Conservation (phyloP, 2,329 filamentous ascomycete genomes). For the Xylaria polymorpha region DNA sequence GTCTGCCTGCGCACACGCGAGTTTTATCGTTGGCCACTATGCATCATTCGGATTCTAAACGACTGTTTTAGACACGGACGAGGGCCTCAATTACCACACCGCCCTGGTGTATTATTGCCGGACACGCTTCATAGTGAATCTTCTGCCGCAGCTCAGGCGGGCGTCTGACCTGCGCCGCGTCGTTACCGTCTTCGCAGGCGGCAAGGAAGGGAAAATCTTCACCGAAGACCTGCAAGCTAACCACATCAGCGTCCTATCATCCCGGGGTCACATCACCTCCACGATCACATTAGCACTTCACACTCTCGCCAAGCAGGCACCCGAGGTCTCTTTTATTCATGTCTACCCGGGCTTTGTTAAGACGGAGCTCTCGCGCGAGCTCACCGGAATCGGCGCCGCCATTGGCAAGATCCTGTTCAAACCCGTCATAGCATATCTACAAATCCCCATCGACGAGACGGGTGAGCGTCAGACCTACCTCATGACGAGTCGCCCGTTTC, state of each 20-base stretch:
- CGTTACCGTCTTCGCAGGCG: constrained; percentile 64
- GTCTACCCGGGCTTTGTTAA: constrained; percentile 55
- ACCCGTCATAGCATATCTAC: constrained; percentile 33
- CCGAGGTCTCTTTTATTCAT: constrained; percentile 56
- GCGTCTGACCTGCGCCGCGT: constrained; percentile 62
- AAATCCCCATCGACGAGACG: constrained; percentile 49
- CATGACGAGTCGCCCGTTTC: constrained; percentile 52
- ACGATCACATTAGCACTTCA: constrained; percentile 32
- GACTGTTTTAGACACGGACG: constrained; percentile 61
- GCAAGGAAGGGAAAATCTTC: constrained; percentile 63
- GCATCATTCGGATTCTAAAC: background rate
- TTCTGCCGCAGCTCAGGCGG: constrained; percentile 62
- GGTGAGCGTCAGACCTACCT: constrained; percentile 56
- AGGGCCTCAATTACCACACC: constrained; percentile 65
- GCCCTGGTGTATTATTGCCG: constrained; percentile 68
- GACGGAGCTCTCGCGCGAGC: constrained; percentile 46
- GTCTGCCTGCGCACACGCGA: background rate
- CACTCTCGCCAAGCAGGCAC: constrained; percentile 50
- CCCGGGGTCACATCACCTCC: constrained; percentile 59
- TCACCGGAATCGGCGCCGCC: constrained; percentile 44
- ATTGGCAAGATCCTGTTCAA: constrained; percentile 48
- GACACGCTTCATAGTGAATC: constrained; percentile 65
- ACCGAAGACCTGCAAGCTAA: constrained; percentile 58
- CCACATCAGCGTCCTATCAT: constrained; percentile 53
- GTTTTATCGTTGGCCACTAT: background rate